These are phyloP conservation scores for Ogataea degrootiae DNA, from an alignment of 805 yeast genomes.

Conservation along the genomic window DNA sequence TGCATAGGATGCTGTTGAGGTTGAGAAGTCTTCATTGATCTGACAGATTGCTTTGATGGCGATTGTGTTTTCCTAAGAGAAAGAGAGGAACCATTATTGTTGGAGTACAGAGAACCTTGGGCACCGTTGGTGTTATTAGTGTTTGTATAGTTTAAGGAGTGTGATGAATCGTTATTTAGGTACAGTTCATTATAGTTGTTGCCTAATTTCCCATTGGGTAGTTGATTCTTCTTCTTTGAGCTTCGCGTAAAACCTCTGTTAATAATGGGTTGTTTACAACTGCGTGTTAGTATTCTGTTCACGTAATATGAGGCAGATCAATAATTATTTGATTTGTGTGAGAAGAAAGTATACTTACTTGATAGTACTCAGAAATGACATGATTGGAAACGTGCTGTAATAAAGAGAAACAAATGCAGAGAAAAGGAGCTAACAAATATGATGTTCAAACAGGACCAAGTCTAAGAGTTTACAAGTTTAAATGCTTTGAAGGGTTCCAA, in stretches of 20 bases:
- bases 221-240: slow-evolving; percentile 30
- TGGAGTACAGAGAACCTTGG: slow-evolving; percentile 29
- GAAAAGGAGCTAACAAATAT: no score
- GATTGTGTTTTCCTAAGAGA: slow-evolving; percentile 45
- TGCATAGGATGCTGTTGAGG: slow-evolving; percentile 21
- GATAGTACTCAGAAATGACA: slow-evolving; percentile 38
- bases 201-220: slow-evolving; percentile 16
- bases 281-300: neutral
- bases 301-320: neutral
- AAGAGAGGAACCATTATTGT: slow-evolving; percentile 40
- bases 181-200: slow-evolving; percentile 22
- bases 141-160: slow-evolving; percentile 11
- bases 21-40: slow-evolving; percentile 22
- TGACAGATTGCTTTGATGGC: slow-evolving; percentile 41
- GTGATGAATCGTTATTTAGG: slow-evolving; percentile 19
- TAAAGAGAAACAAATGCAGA: no score
- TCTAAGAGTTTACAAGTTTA: no score
- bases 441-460: no score
- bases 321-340: neutral
- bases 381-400: slow-evolving; percentile 4
- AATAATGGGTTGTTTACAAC: neutral
- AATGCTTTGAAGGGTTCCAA: no score
- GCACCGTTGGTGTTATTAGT: neutral
- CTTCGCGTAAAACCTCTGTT: slow-evolving; percentile 55
- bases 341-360: slow-evolving; percentile 23